Conservation (phyloP, 1,139 yeast genomes). For the Suhomyces coccinellae region DNA sequence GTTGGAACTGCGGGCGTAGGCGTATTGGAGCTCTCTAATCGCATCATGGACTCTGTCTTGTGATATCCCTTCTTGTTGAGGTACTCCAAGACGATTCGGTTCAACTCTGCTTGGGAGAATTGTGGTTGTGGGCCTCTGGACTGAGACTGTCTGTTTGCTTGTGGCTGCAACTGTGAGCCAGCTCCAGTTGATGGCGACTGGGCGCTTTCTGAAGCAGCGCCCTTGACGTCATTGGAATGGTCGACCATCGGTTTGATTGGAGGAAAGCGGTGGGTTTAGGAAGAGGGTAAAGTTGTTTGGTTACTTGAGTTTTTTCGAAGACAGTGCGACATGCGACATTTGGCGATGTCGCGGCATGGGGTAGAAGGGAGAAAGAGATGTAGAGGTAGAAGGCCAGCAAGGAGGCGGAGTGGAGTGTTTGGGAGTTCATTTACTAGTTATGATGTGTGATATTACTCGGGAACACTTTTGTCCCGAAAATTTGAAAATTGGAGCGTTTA, state of each 20-base stretch:
- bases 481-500: not conserved
- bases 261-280: not conserved
- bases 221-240: slow-evolving; percentile 4
- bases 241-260: slow-evolving; percentile 6
- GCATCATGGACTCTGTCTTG: slow-evolving; percentile 88
- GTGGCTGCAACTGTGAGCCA: slow-evolving; percentile 10
- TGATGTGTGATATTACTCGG: too few relatives aligned
- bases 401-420: not conserved
- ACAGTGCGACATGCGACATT: slow-evolving; percentile 7
- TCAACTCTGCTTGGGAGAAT: slow-evolving; percentile 72
- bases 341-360: slow-evolving; percentile 5
- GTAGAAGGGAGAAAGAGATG: not conserved
- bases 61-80: slow-evolving; percentile 92
- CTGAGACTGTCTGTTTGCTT: slow-evolving; percentile 14
- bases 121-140: slow-evolving; percentile 35
- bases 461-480: not conserved
- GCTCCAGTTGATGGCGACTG: slow-evolving; percentile 7
- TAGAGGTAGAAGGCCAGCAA: not conserved
- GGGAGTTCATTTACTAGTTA: too few relatives aligned
- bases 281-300: slow-evolving; percentile 1
- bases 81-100: slow-evolving; percentile 87
- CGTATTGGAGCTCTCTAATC: slow-evolving; percentile 80
- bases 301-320: slow-evolving; percentile 3
- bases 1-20: slow-evolving; percentile 60
- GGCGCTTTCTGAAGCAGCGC: not conserved